Base-by-base conservation (phyloP, 352 stramenopile genomes). In the Saprolegnia parasitica region DNA sequence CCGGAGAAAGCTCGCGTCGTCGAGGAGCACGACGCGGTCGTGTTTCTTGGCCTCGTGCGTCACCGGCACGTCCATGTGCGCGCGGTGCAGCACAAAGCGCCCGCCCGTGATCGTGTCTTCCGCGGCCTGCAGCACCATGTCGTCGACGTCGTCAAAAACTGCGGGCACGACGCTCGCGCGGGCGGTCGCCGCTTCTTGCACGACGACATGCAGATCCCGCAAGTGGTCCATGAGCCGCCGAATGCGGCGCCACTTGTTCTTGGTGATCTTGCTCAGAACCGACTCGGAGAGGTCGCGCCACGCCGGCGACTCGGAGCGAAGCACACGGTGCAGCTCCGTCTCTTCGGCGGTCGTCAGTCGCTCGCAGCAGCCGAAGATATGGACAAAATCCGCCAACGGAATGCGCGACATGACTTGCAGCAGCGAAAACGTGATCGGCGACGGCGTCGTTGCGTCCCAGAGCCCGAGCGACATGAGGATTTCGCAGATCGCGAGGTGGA, bases 401-500 rank as follows among this genome's bases (percentile, higher is more conserved):
- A 92, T 57, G 29, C 84, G 57, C 65, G 91, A 78, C 18, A 94
- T 65, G 9, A 94, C 76, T 58, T 91, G 81, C 72, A 91, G 82
- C 24, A 92, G 68, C 20, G 76, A 74, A 68, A 92, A 84, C 70
- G 8, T 81, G 47, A 21, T 81, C 68, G 10, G 29, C 29, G 29
- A 49, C 42, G 49, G 18, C 24, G 49, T 16, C 24, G 49, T 16
- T 23, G 57, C 4, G 18, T 29, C 24, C 57, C 57, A 65, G 13
- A 49, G 32, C 10, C 37, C 37, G 9, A 88, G 35, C 26, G 50
- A 24, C 21, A 75, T 35, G 5, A 85, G 72, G 42, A 77, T 77
- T 58, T 86, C 73, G 81, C 78, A 91, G 45, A 92, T 60, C 49
- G 91, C 65, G 6, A 91, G 45, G 50, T 94, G 86, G 32, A 94